These are phyloP conservation scores for Boletus sp. DNA, from an alignment of 768 basidiomycete species.

Conservation along the genomic window DNA sequence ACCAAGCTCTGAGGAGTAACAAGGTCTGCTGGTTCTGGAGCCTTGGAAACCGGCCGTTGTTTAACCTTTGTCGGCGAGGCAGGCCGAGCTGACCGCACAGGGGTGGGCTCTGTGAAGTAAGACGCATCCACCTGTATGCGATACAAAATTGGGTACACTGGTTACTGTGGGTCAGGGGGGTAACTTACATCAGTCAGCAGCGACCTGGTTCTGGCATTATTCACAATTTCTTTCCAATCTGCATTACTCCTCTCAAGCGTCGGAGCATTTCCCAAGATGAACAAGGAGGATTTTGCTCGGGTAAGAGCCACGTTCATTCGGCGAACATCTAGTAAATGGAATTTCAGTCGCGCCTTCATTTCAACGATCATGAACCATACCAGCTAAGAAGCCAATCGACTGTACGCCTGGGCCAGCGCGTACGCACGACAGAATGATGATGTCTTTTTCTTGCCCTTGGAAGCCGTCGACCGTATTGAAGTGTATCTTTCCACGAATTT, in stretches of 20 bases:
- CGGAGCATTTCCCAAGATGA: conserved; percentile 86
- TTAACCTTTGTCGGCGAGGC: conserved; percentile 24
- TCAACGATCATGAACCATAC: conserved; percentile 33
- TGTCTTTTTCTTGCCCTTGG: conserved; percentile 97
- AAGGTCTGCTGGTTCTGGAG: conserved; percentile 32
- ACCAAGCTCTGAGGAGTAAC: conserved; percentile 38
- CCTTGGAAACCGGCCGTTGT: conserved; percentile 15
- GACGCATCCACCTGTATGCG: conserved; percentile 30
- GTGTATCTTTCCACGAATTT: conserved; percentile 69
- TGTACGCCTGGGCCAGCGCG: conserved; percentile 84
- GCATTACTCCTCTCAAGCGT: conserved; percentile 85
- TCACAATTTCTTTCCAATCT: conserved; percentile 74
- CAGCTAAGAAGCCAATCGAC: conserved; percentile 85
- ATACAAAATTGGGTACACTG: not conserved
- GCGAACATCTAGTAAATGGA: conserved; percentile 51
- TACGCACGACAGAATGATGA: conserved; percentile 97
- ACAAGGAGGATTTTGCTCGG: conserved; percentile 91
- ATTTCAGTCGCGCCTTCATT: conserved; percentile 1
- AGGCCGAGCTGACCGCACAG: conserved; percentile 13
- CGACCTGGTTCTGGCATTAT: conserved; percentile 66
- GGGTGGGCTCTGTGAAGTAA: conserved; percentile 37
- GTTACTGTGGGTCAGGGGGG: not conserved
- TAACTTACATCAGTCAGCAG: conserved; percentile 57
- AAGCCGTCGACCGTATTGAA: conserved; percentile 99
- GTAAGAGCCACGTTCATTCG: conserved; percentile 99